A percentile compares a stretch with the other conserved stretches of the same genome.
Conservation (phyloP, 2,329 filamentous ascomycete genomes). For the Pseudogymnoascus verrucosus region DNA sequence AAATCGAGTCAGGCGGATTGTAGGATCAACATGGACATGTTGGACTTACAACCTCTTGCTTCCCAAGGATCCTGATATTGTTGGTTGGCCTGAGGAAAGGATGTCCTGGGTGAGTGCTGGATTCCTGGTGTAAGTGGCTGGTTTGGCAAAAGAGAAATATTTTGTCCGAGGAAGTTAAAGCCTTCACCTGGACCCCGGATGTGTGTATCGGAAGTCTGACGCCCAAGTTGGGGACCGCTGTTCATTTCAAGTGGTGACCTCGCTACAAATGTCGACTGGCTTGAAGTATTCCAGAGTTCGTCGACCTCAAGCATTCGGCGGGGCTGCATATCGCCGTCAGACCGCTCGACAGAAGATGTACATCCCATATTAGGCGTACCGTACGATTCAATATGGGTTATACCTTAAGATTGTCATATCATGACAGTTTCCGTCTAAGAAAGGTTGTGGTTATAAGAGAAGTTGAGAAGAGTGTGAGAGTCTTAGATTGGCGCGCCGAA, state of each 20-base stretch:
- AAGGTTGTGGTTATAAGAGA: not conserved
- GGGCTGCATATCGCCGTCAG: not conserved
- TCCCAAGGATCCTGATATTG: not conserved
- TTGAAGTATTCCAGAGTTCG: not conserved
- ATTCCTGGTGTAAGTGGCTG: not conserved
- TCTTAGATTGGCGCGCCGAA: not conserved
- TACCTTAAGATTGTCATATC: not conserved
- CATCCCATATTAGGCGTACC: not conserved
- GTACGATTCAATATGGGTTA: not conserved
- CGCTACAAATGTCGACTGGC: not conserved
- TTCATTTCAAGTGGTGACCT: not conserved
- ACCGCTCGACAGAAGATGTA: not conserved
- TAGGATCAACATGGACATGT: not conserved
- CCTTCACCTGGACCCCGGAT: no score
- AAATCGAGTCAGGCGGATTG: not conserved
- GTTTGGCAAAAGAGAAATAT: not conserved
- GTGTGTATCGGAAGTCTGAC: not conserved
- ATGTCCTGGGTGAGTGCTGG: not conserved
- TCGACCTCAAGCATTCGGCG: not conserved
- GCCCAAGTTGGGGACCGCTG: not conserved
- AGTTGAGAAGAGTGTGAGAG: not conserved
- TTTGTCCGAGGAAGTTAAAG: not conserved
- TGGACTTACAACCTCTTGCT: not conserved
- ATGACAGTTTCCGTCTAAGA: not conserved
- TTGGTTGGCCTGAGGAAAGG: not conserved